phyloP scores from a whole-genome alignment of 176 grass and related monocot species.

The Puccinellia tenuiflora region DNA sequence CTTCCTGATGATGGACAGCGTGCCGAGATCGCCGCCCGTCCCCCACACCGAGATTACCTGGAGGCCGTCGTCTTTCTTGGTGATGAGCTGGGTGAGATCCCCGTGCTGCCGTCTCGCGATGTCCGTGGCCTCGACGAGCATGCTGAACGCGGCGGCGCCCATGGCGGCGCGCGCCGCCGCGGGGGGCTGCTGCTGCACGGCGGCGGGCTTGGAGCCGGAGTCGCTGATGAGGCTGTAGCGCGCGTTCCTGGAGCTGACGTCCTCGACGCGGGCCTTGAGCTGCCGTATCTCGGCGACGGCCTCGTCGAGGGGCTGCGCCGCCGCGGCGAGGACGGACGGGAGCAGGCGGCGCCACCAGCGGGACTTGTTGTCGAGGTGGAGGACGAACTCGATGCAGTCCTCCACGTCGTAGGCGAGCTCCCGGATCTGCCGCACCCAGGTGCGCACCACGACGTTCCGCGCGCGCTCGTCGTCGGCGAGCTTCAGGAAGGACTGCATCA shows the following conservation, averaged over 20 bases:
- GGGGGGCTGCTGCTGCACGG: background rate
- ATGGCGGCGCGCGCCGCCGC: background rate
- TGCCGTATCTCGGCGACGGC: background rate
- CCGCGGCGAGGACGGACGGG: background rate
- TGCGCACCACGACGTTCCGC: background rate
- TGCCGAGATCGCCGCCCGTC: background rate
- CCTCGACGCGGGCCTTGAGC: constrained; percentile 15
- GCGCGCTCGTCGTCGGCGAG: background rate
- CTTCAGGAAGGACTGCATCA: constrained; percentile 26
- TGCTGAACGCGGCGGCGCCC: background rate
- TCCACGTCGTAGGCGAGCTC: constrained; percentile 15
- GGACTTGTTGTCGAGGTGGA: constrained; percentile 2
- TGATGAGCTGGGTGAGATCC: background rate
- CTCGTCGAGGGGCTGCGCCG: background rate
- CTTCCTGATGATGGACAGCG: background rate
- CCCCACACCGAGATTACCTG: constrained; percentile 21
- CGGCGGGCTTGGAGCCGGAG: background rate
- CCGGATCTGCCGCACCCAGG: constrained; percentile 24
- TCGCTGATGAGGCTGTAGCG: background rate
- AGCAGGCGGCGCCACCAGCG: constrained; percentile 15
- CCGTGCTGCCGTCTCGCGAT: background rate
- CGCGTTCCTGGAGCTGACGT: background rate
- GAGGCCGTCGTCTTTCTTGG: fast-evolving
- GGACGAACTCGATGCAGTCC: constrained; percentile 16
- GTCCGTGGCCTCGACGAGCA: background rate